Base-by-base conservation (phyloP, 1,284 basidiomycete genomes). In the Fistulinella cinereoalba region DNA sequence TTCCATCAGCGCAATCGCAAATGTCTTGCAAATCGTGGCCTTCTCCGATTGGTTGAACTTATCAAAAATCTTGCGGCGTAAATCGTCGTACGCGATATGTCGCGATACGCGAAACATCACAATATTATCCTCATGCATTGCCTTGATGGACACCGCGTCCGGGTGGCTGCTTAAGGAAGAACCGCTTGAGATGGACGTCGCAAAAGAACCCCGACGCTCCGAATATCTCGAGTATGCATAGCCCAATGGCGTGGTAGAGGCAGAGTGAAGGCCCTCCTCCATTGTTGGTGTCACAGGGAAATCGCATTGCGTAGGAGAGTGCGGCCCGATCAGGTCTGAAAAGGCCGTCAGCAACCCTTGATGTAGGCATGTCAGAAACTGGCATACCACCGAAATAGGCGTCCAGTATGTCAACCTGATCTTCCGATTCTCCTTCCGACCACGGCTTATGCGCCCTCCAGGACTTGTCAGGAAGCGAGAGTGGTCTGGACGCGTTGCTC, bases 11-110 rank as follows among this genome's bases (percentile, higher is more conserved):
- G 72, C 79, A 19, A 88, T 64, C 9, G 70, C 69, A 60, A 88
- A 87, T 9, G 69, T 61, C 7, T 72, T 65, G 2, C 73, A 71
- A 19, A 86, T 73, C 7, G 71, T 67, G 37, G 81, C 54, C 44
- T 73, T 75, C 57, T 81, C 83, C 54, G 81, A 76, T 15, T 71
- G 69, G 16, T 74, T 70, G 56, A 88, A 81, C 58, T 85, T 87
- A 44, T 81, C 77, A 51, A 76, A 73, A 21, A 88, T 65, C 42
- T 74, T 75, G 36, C 66, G 63, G 43, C 81, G 79, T 13, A 86
- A 52, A 34, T 80, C 79, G 11, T 58, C 55, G 47, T 82, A 73
- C 4, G 73, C 42, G 41, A 71, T 69, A 24, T 68, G 62, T 46
- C 71, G 70, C 8, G 75, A 62, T 13, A 75, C 66, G 44, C 83